Percentiles rank a stretch among this genome's conserved stretches.
Conservation (phyloP, 306 rosid species). For the Coriaria nepalensis region DNA sequence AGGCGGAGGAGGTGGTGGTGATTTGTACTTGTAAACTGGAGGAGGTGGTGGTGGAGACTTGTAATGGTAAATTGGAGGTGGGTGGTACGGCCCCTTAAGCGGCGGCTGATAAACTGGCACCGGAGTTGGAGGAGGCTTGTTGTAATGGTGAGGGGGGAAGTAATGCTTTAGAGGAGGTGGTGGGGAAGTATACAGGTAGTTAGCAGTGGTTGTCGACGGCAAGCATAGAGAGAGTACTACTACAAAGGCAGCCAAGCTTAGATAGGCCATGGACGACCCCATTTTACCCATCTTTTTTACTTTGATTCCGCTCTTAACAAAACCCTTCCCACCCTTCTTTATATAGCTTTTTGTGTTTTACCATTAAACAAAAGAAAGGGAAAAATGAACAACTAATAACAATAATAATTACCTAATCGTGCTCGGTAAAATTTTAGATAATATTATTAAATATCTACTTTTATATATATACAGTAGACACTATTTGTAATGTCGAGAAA, state of each 20-base stretch:
- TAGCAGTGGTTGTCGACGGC: conserved; percentile 1
- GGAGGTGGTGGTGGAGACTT: not conserved
- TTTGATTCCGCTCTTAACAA: not conserved
- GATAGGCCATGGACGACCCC: not conserved
- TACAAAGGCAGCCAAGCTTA: not conserved
- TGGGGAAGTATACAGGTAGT: not conserved
- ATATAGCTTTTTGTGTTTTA: not conserved
- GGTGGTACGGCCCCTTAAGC: not conserved
- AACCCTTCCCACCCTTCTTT: not conserved
- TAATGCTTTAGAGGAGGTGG: not conserved
- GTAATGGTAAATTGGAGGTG: not conserved
- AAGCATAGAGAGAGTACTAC: conserved; percentile 1
- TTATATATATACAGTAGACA: too few relatives aligned
- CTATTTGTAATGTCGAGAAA: too few relatives aligned
- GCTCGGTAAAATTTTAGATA: too few relatives aligned
- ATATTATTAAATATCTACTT: too few relatives aligned
- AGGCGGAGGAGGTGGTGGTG: not conserved
- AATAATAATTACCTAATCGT: too few relatives aligned
- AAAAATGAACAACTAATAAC: too few relatives aligned
- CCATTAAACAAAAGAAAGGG: not conserved
- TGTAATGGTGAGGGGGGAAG: not conserved
- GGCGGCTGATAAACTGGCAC: not conserved
- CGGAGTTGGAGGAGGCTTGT: not conserved
- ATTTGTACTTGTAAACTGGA: not conserved
- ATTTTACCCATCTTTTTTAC: not conserved